A percentile compares a stretch with the other conserved stretches of the same genome.
phyloP scores from a whole-genome alignment of 495 filamentous ascomycete species.

The Clavariopsis aquatica region DNA sequence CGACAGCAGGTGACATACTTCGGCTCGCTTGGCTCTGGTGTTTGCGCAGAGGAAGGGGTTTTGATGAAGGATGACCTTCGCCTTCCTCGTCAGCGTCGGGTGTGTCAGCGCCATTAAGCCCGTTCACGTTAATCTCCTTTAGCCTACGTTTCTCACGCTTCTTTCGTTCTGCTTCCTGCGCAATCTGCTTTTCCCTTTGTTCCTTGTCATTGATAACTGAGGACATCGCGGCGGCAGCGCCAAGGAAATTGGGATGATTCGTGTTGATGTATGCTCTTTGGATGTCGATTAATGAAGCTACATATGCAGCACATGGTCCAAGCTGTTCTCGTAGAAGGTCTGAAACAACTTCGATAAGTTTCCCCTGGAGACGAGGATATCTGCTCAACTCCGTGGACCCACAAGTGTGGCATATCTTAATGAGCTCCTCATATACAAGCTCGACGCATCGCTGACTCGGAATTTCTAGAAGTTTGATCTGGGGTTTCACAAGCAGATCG shows the following conservation, averaged over 20 bases:
- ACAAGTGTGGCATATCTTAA: conserved; percentile 99
- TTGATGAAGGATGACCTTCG: conserved; percentile 42
- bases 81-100: conserved; percentile 74
- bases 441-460: conserved; percentile 97
- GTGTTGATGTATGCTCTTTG: conserved; percentile 99
- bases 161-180: conserved; percentile 77
- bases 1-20: conserved; percentile 80
- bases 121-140: conserved; percentile 78
- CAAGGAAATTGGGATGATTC: conserved; percentile 98
- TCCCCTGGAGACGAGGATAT: conserved; percentile 92
- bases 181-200: conserved; percentile 81
- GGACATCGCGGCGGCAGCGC: conserved; percentile 96
- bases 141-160: conserved; percentile 78
- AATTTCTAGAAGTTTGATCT: conserved; percentile 95
- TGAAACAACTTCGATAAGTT: conserved; percentile 97
- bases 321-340: conserved; percentile 91
- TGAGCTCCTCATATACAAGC: conserved; percentile 96
- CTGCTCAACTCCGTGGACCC: conserved; percentile 89
- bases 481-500: conserved; percentile 94
- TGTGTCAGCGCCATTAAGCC: conserved; percentile 69
- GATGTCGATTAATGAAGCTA: conserved; percentile 94
- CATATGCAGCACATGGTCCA: conserved; percentile 84
- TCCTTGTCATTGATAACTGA: conserved; percentile 91
- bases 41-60: conserved; percentile 58
- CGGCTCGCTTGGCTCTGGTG: conserved; percentile 63